phyloP scores from a whole-genome alignment of 2,329 filamentous ascomycete genomes.

The Penicillium sp. region DNA sequence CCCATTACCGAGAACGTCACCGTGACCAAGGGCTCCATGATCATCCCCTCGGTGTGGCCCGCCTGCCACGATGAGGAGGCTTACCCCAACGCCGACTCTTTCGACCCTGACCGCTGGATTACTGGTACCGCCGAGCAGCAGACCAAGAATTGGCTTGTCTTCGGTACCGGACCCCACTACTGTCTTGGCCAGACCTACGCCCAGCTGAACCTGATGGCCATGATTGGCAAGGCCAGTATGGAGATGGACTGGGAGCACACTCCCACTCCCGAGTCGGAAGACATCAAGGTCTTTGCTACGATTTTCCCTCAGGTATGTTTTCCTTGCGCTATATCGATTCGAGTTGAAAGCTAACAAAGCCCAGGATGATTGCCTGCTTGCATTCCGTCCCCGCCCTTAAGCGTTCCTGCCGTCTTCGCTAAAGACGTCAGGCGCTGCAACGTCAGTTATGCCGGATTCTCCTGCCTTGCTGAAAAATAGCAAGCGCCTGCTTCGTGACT shows the following conservation, averaged over 20 bases:
- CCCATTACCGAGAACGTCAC: constrained; percentile 80
- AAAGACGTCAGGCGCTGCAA: too few species aligned
- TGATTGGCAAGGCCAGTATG: constrained; percentile 83
- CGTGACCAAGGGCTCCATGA: constrained; percentile 90
- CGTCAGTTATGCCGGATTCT: too few species aligned
- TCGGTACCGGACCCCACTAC: constrained; percentile 92
- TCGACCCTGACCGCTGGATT: constrained; percentile 87
- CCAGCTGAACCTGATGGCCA: constrained; percentile 74
- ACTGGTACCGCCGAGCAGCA: constrained; percentile 79
- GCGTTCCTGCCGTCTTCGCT: too few species aligned
- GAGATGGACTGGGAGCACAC: constrained; percentile 84
- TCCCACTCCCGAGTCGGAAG: constrained; percentile 74
- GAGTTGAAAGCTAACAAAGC: constrained; percentile 24
- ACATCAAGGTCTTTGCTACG: constrained; percentile 96
- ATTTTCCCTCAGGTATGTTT: constrained; percentile 79
- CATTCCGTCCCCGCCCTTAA: constrained; percentile 50
- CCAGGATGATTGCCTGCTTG: constrained; percentile 74
- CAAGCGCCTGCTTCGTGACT: too few species aligned
- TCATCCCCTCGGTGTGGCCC: constrained; percentile 83
- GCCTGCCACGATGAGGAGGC: constrained; percentile 86
- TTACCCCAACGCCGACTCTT: constrained; percentile 79
- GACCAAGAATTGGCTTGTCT: constrained; percentile 93
- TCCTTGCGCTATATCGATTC: constrained; percentile 8
- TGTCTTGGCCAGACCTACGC: constrained; percentile 91
- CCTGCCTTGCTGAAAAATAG: too few species aligned